phyloP scores from a whole-genome alignment of 2,329 filamentous ascomycete species.

The Penicillium sp. region DNA sequence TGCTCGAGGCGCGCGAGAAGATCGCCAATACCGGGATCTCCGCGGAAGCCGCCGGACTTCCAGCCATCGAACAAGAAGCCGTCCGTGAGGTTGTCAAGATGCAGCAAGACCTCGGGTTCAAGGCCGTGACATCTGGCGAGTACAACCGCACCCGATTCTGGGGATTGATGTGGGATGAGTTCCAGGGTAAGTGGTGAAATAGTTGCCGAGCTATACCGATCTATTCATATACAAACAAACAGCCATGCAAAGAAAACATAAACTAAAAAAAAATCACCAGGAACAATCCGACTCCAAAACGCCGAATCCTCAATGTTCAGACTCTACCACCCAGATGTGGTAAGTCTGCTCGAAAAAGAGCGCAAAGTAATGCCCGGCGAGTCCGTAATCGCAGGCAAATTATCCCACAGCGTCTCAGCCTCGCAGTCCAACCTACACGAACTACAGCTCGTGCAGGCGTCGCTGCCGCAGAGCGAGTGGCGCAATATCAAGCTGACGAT shows the following conservation, averaged over 20 bases:
- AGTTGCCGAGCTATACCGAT: neutral
- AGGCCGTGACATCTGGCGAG: conserved; percentile 21
- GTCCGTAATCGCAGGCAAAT: conserved; percentile 27
- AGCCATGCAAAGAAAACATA: too few relatives aligned
- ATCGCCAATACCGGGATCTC: conserved; percentile 19
- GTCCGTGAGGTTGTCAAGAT: conserved; percentile 22
- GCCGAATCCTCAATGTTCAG: conserved; percentile 28
- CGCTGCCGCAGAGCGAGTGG: conserved; percentile 57
- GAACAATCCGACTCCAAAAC: conserved; percentile 25
- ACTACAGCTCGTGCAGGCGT: conserved; percentile 19
- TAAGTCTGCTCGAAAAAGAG: conserved; percentile 27
- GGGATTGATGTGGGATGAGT: conserved; percentile 26
- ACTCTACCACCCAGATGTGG: conserved; percentile 28
- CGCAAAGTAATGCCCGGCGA: conserved; percentile 29
- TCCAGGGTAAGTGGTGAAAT: conserved; percentile 13
- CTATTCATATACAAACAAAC: neutral
- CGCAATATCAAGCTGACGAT: conserved; percentile 67
- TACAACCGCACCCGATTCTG: conserved; percentile 25
- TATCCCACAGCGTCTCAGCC: conserved; percentile 16
- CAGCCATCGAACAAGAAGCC: conserved; percentile 16
- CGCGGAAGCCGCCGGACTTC: conserved; percentile 19
- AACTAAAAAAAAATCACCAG: conserved; percentile 57
- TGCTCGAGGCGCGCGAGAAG: conserved; percentile 20
- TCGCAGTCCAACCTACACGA: conserved; percentile 24
- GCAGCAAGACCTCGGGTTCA: conserved; percentile 22